Base-by-base conservation (phyloP, 2,329 filamentous ascomycete species). In the Xylariales sp. region DNA sequence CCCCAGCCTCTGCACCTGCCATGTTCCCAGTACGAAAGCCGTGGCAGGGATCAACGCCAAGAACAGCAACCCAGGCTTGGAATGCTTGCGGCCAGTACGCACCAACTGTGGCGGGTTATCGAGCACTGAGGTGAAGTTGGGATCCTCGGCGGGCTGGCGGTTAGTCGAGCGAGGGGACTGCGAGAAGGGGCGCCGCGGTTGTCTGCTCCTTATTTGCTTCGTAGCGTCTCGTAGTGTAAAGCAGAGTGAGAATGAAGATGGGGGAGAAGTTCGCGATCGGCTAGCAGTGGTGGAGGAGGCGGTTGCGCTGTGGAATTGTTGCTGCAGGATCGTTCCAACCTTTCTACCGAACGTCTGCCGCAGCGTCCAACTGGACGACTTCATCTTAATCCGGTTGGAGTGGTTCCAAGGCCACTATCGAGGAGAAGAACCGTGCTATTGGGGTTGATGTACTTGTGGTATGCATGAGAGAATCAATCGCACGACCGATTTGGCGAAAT, bases 1-100 rank as follows among this genome's bases (percentile, higher is more conserved):
- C 41, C 83, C 80, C 2, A 98, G 77, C 10, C 93, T 85, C 60
- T 95, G 81, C 38, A 98, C 86, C 61, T 98, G 93, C 93, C 93
- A 98, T 46, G 88, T 88, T 20, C 93, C 93, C 13, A 98, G 81
- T 38, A 73, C 70, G 62, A 98, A 95, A 10, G 93, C 88, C 1
- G 90, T 96, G 43, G 95, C 65, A 33, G 93, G 93, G 53, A 98
- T 97, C 37, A 95, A 66, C 28, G 88, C 87, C 10, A 95, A 76
- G 43, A 95, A 71, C 24, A 93, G 79, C 8, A 95, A 72, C 0
- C 89, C 89, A 0, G 83, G 81, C 1, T 88, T 87, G 68, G 96
- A 89, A 42, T 74, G 77, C 25, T 64, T 70, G 50, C 78, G 75
- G 34, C 85, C 81, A 1, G 80, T 69, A 31, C 88, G 85, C 25